Evolutionary conservation across 1,284 basidiomycete species (phyloP).

Genomic region (Testicularia cyperi): DNA sequence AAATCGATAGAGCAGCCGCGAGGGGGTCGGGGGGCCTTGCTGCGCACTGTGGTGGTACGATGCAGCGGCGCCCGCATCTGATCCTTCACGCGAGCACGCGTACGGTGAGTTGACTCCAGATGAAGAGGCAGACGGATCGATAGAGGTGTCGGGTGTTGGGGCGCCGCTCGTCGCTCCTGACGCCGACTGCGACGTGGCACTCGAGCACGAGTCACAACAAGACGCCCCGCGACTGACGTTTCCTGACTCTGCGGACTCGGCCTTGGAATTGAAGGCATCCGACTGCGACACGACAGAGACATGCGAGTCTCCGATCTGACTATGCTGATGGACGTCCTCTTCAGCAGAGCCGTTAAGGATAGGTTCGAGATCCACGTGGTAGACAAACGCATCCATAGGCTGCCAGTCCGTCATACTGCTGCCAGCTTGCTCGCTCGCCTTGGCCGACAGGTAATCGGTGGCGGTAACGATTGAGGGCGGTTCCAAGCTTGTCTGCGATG

Average conservation of each 20-base stretch:
- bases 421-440: background rate
- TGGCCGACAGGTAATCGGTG: conserved; percentile 18
- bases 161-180: conserved; percentile 1
- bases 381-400: conserved; percentile 23
- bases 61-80: background rate
- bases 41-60: background rate
- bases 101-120: conserved; percentile 6
- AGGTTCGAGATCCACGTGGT: conserved; percentile 18
- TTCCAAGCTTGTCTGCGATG: too few relatives aligned
- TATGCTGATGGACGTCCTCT: conserved; percentile 1
- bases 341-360: conserved; percentile 19
- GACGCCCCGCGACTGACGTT: background rate
- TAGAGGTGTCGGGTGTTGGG: conserved; percentile 9
- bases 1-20: conserved; percentile 47
- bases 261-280: too few relatives aligned
- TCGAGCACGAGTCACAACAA: background rate
- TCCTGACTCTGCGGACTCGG: background rate
- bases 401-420: too few relatives aligned
- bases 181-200: background rate
- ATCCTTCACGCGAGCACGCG: background rate
- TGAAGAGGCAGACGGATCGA: conserved; percentile 21
- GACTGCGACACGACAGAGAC: background rate
- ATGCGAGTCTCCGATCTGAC: background rate
- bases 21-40: conserved; percentile 17
- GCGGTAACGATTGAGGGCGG: background rate